Base-by-base conservation (phyloP, 2,329 filamentous ascomycete species). In the Ophiostoma triangulosporum region DNA sequence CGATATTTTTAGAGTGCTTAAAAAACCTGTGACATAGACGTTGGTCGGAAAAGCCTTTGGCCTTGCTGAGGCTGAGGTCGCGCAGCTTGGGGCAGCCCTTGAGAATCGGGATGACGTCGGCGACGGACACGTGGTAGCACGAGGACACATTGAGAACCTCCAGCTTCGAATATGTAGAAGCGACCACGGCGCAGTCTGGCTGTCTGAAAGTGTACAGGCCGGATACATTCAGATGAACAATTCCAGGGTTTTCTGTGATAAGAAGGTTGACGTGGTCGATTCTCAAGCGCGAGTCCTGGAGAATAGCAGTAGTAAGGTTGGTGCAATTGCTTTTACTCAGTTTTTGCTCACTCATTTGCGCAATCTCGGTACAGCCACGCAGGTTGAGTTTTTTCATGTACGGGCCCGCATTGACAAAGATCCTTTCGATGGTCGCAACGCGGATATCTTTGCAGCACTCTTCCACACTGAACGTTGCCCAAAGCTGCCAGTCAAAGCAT, bases 301-400 rank as follows among this genome's bases (percentile, higher is more conserved):
- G 75, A 1, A 86, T 94, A 52, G 90, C 86, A 62, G 88, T 88
- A 63, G 89, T 81, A 24, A 98, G 75, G 63, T 97, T 97, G 60
- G 75, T 82, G 70, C 91, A 97, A 6, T 86, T 79, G 60, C 86
- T 84, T n/a, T 86, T 83, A 40, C 96, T 79, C 31, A 83, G 81
- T 57, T 89, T 82, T n/a, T 81, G 78, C 45, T 80, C 76, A 75
- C 89, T 90, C 62, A 85, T 84, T 62, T 94, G 86, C 59, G 87
- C 79, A 51, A 97, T 76, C 65, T 98, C 91, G 31, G 95, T 79
- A 64, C 93, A 98, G 24, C 93, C 93, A 60, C 91, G 75, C 3
- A 98, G 75, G 62, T 97, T 97, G 53, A 98, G 74, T 61, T 95
- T 82, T 60, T 86, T 86, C 52, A 97, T 81, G 62, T 97, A 98